Evolutionary conservation across 352 stramenopile species (phyloP), one percentile per base, ranked within the genome.

Genomic region (Phytophthora boehmeriae): DNA sequence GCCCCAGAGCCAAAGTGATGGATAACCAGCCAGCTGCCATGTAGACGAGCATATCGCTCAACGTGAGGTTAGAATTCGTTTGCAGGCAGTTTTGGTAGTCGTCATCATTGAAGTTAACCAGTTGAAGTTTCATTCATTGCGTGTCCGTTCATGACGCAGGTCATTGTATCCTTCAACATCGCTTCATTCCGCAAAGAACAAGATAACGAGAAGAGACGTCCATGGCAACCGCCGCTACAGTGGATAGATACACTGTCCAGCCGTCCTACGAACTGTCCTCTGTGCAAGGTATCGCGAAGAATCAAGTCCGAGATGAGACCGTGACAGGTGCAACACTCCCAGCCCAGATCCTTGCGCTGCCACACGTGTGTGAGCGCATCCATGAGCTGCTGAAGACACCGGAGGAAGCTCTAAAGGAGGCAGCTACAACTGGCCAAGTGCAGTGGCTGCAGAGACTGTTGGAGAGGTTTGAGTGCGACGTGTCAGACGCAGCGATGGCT

Each of bases 371-470:
- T 2, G 16, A 16, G 2, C 22, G 43, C 17, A 50, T 50, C n/a
- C 19, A 50, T 11, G 43, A 50, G 43, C n/a, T 50, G 13, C 9
- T 35, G 2, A 50, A 36, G 20, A 36, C 43, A 32, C 27, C 27
- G 14, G 43, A 50, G 22, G 43, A 50, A 19, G 43, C 43, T 17
- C 2, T 35, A 14, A 10, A 32, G 20, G 27, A 50, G 43, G 43
- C 43, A 50, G 43, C 43, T 8, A 35, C 43, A 35, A 50, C 43
- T 14, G 43, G 43, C 13, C 43, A 50, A 50, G 43, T 35, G 22
- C 17, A 50, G 17, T 50, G 43, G 43, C 5, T 50, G 4, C 14
- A 50, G 19, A 50, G 27, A 14, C 43, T 50, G 2, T 32, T 50
- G 2, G 8, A 44, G 38, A 19, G 38, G 22, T 44, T 44, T 22